These are phyloP conservation scores for Isatis lusitanica DNA, from an alignment of 441 rosid species.

Conservation along the genomic window DNA sequence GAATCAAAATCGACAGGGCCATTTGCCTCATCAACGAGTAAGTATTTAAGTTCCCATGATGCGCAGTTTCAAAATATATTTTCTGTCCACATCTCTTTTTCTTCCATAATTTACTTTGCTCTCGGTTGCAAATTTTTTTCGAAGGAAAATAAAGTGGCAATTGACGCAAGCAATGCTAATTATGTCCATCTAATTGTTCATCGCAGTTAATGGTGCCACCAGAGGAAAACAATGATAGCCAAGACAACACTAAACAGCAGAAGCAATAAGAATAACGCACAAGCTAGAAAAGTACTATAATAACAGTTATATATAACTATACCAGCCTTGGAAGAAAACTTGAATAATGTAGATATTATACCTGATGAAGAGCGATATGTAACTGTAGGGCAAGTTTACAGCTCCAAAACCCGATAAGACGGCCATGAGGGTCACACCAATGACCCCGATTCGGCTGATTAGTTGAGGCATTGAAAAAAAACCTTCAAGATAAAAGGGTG, in stretches of 20 bases:
- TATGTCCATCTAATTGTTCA: neutral
- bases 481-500: slow-evolving; percentile 49
- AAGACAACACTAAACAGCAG: neutral
- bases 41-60: slow-evolving; percentile 4
- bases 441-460: slow-evolving; percentile 96
- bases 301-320: neutral
- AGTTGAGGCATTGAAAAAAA: slow-evolving; percentile 96
- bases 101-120: neutral
- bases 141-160: neutral
- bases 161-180: neutral
- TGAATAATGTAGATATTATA: slow-evolving; percentile 26
- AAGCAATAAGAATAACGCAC: slow-evolving; percentile 1
- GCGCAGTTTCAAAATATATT: neutral
- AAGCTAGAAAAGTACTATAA: neutral
- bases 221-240: neutral
- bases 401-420: slow-evolving; percentile 98
- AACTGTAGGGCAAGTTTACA: slow-evolving; percentile 96
- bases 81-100: neutral
- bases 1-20: neutral
- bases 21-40: slow-evolving; percentile 1
- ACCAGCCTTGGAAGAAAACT: neutral
- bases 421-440: slow-evolving; percentile 99
- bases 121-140: neutral
- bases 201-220: neutral
- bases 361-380: slow-evolving; percentile 96